These are phyloP conservation scores for Stephania cephalantha DNA, from an alignment of 164 flowering plant species.

Conservation along the genomic window DNA sequence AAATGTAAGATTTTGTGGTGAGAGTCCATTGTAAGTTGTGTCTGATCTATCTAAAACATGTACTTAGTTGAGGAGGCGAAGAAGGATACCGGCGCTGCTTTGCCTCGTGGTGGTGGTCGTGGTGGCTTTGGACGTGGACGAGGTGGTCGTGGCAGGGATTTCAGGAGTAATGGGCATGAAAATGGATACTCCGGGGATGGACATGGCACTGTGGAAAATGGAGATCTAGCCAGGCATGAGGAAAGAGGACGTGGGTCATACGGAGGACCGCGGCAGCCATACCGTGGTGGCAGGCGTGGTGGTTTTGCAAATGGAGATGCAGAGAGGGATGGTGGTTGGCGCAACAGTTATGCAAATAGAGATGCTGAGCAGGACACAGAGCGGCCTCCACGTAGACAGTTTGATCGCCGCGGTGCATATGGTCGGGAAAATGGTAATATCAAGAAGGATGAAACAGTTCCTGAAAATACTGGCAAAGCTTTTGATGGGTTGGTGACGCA, in stretches of 20 bases:
- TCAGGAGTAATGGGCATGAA: conserved; percentile 1
- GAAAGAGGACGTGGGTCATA: conserved; percentile 1
- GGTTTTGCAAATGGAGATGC: not conserved
- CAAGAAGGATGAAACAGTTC: not conserved
- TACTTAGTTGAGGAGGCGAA: not conserved
- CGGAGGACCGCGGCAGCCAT: not conserved
- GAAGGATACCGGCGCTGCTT: not conserved
- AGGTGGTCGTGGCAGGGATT: conserved; percentile 17
- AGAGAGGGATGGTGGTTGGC: conserved; percentile 4
- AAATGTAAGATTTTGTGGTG: not conserved
- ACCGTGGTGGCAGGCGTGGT: conserved; percentile 7
- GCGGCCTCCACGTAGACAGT: conserved; percentile 1
- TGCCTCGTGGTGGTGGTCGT: not conserved
- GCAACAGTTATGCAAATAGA: not conserved
- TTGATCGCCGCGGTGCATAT: not conserved
- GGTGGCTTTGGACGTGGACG: conserved; percentile 17
- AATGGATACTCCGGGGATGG: conserved; percentile 7
- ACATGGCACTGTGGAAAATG: conserved; percentile 2
- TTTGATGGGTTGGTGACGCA: not conserved
- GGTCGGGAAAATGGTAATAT: not conserved
- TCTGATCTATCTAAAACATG: not conserved
- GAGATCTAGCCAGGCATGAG: not conserved
- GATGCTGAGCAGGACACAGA: not conserved
- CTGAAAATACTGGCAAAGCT: not conserved
- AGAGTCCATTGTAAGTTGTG: not conserved